Base-by-base conservation (phyloP, 805 yeast species). In the Spencermartinsiella europaea region DNA sequence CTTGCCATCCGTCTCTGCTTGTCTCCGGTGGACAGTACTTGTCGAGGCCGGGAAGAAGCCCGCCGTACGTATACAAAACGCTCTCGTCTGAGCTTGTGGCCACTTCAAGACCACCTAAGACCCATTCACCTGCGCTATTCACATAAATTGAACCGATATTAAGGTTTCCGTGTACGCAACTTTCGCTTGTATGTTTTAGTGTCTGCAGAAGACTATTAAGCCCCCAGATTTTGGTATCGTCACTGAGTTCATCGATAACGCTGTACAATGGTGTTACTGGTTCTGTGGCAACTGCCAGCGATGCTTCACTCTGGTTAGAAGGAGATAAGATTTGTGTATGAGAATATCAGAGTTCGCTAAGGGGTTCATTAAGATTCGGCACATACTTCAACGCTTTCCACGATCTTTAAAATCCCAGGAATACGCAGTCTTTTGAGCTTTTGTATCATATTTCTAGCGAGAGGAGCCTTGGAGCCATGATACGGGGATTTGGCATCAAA, bases 101-200 rank as follows among this genome's bases (percentile, higher is more conserved):
- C 1, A 82, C 63, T 63, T 90, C 97, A 57, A 89, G 80, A 1
- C 96, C 95, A 48, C 85, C 84, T 21, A 90, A 61, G 49, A 79
- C 82, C 91, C 95, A 87, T 58, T 85, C 95, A 12, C 96, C 95
- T 14, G 71, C 59, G 25, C 72, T 75, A 45, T 77, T 83, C 14
- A 86, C 80, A 60, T 69, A 89, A 0, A 90, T 73, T 1, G 85
- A 76, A 35, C 75, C 70, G 16, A 67, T 54, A 48, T 76, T 72
- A 10, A 87, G 53, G 49, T 79, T 79, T 4, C 89, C 91, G 58
- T 85, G 83, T 4, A 83, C 68, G 21, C 83, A 76, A 4, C 70
- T 59, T 31, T 68, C 73, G 48, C 78, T 84, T 41, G 85, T 69
- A 49, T 76, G 80, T 53, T 69, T 72, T 46, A 86, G 55, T 0